Evolutionary conservation across 768 basidiomycete genomes (phyloP).

Genomic region (Candolleomyces aberdarensis): DNA sequence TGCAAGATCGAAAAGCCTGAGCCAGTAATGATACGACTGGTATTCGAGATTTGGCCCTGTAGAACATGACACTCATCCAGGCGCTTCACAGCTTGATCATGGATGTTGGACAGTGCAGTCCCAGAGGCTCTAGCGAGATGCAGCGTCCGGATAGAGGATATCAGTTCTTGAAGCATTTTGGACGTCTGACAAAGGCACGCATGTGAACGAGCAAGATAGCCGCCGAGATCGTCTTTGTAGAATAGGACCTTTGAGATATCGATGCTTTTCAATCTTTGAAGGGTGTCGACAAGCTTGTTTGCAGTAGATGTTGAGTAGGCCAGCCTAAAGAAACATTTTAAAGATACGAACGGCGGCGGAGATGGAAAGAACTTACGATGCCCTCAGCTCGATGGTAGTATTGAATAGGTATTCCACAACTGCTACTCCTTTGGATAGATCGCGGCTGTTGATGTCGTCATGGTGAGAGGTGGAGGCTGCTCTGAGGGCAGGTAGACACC

Average conservation of each 20-base stretch:
- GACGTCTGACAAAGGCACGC: neutral
- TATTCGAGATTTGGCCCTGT: neutral
- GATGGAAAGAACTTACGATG: conserved; percentile 48
- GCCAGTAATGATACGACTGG: too few relatives aligned
- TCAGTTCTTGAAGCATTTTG: neutral
- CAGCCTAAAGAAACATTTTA: conserved; percentile 13
- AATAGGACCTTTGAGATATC: conserved; percentile 22
- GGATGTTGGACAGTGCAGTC: neutral
- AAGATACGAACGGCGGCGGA: conserved; percentile 1
- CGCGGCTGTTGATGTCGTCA: conserved; percentile 79
- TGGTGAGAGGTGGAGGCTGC: conserved; percentile 67
- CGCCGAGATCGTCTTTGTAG: neutral
- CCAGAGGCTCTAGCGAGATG: neutral
- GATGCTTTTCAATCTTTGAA: neutral
- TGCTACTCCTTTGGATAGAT: conserved; percentile 75
- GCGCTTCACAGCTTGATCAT: conserved; percentile 21
- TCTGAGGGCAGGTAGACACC: conserved; percentile 64
- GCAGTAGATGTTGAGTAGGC: neutral
- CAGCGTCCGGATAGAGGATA: neutral
- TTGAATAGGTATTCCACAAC: conserved; percentile 78
- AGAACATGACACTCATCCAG: conserved; percentile 17
- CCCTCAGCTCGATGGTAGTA: conserved; percentile 58
- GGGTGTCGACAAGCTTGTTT: neutral
- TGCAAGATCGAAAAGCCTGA: conserved; percentile 31
- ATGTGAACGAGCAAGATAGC: neutral